Conservation (phyloP, 2,329 filamentous ascomycete species). For the Colletotrichum zoysiae region DNA sequence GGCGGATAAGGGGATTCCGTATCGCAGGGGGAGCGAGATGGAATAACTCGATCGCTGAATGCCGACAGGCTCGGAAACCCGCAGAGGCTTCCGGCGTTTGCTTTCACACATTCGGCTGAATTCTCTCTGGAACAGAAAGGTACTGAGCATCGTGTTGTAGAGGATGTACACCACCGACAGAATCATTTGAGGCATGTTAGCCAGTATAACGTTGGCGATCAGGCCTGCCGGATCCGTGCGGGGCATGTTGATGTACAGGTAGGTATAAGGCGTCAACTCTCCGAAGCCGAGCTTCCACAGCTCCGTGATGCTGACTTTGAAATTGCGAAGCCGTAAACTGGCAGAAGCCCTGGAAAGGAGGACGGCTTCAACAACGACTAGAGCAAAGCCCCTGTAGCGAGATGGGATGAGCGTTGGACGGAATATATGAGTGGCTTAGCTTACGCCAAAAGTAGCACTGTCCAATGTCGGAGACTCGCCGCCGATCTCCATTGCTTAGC, state of each 20-base stretch:
- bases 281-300: slow-evolving; percentile 50
- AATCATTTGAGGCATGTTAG: slow-evolving; percentile 61
- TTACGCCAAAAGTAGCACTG: not conserved
- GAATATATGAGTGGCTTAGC: not conserved
- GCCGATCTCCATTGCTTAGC: slow-evolving; percentile 16
- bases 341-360: slow-evolving; percentile 37
- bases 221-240: slow-evolving; percentile 47
- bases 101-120: slow-evolving; percentile 55
- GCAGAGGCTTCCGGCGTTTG: slow-evolving; percentile 51
- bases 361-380: slow-evolving; percentile 12
- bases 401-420: no score
- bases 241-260: slow-evolving; percentile 46
- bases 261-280: slow-evolving; percentile 46
- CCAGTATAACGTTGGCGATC: slow-evolving; percentile 53
- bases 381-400: not conserved
- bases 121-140: slow-evolving; percentile 60
- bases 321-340: slow-evolving; percentile 40
- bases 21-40: slow-evolving; percentile 59
- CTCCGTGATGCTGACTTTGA: slow-evolving; percentile 41
- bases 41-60: slow-evolving; percentile 59
- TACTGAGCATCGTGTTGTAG: slow-evolving; percentile 60
- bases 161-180: slow-evolving; percentile 60
- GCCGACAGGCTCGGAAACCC: slow-evolving; percentile 56
- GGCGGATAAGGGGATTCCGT: slow-evolving; percentile 55
- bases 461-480: slow-evolving; percentile 7